Evolutionary conservation across 306 rosid genomes (phyloP).

Genomic region (Lagenaria siceraria): DNA sequence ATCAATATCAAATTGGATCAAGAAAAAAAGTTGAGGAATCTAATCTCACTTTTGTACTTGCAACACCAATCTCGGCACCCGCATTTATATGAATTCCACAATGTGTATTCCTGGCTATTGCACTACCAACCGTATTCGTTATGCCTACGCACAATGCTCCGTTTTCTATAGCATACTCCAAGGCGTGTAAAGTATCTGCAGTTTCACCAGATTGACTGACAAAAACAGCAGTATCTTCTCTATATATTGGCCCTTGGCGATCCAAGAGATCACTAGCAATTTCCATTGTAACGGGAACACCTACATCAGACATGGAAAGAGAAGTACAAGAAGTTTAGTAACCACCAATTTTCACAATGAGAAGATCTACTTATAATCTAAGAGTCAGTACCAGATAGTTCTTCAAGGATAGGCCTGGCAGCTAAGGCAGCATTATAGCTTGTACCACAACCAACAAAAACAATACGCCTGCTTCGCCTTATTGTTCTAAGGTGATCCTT

Average conservation of each 20-base stretch:
- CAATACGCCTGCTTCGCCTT: conserved; percentile 87
- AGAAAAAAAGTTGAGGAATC: conserved; percentile 9
- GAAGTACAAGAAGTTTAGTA: not conserved
- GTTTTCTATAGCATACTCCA: conserved; percentile 87
- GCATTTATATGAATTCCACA: conserved; percentile 98
- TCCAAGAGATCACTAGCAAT: conserved; percentile 96
- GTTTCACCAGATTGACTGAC: conserved; percentile 99
- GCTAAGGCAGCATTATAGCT: conserved; percentile 99
- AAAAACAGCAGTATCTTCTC: conserved; percentile 95
- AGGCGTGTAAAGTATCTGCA: conserved; percentile 80
- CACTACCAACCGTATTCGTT: conserved; percentile 91
- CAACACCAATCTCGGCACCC: conserved; percentile 97
- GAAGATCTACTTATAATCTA: conserved; percentile 10
- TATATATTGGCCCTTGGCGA: conserved; percentile 84
- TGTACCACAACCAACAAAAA: conserved; percentile 93
- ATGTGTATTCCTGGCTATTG: conserved; percentile 86
- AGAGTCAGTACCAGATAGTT: conserved; percentile 74
- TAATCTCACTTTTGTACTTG: conserved; percentile 86
- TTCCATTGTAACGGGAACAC: conserved; percentile 97
- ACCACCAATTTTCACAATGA: not conserved
- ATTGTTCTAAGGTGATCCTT: conserved; percentile 95
- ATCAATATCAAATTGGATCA: conserved; percentile 4
- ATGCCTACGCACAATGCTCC: conserved; percentile 97
- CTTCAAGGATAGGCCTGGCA: conserved; percentile 94
- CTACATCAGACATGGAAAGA: conserved; percentile 31